phyloP scores from a whole-genome alignment of 306 rosid genomes.

The Hippophae rhamnoides region DNA sequence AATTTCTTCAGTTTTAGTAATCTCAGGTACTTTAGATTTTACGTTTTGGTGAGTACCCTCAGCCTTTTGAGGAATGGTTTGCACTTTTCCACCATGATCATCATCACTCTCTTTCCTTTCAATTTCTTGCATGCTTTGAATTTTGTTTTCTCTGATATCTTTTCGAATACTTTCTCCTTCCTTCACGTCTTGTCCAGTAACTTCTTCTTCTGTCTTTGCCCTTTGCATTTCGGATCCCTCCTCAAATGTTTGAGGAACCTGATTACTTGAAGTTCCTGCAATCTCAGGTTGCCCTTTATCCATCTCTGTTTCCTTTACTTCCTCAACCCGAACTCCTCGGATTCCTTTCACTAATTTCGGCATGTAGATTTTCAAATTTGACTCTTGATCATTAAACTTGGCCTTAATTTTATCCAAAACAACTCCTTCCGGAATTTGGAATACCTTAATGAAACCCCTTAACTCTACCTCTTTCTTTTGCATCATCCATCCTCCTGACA shows the following conservation, averaged over 20 bases:
- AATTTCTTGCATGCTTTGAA: too few relatives aligned
- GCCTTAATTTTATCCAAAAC: slow-evolving; percentile 58
- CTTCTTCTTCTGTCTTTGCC: background rate
- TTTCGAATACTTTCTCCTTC: slow-evolving; percentile 9
- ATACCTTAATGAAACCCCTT: slow-evolving; percentile 42
- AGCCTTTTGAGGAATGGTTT: too few relatives aligned
- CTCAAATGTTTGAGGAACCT: background rate
- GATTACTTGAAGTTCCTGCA: background rate
- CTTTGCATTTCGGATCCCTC: background rate
- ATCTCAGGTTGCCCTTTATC: slow-evolving; percentile 8
- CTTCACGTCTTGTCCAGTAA: slow-evolving; percentile 19
- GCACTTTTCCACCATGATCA: too few relatives aligned
- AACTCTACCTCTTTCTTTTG: slow-evolving; percentile 42
- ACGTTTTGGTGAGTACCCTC: background rate
- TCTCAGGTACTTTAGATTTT: background rate
- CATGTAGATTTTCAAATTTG: slow-evolving; percentile 39
- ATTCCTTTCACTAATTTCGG: slow-evolving; percentile 54
- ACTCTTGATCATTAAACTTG: slow-evolving; percentile 43
- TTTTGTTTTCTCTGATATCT: background rate
- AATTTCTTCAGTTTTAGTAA: background rate
- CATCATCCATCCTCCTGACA: slow-evolving; percentile 53
- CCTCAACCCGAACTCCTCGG: slow-evolving; percentile 40
- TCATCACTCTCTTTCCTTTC: background rate
- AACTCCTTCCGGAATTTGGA: slow-evolving; percentile 52
- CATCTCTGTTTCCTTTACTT: slow-evolving; percentile 36